Conservation (phyloP, 768 basidiomycete genomes). For the Lactarius evosmus region DNA sequence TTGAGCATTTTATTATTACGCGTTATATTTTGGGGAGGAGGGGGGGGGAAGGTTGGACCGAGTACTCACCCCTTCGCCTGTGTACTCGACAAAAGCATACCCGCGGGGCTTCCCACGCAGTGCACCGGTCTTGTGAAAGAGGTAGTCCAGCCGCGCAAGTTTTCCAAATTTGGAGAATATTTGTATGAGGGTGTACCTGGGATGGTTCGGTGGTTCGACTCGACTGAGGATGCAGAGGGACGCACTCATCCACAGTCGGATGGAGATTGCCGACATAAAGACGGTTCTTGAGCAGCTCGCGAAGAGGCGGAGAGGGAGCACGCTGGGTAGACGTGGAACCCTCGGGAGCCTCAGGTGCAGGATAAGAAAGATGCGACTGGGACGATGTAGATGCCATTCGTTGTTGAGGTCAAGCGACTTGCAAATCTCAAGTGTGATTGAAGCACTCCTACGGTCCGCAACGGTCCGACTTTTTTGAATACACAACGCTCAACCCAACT, state of each 20-base stretch:
- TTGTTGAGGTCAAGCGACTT: not conserved
- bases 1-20: conserved; percentile 39
- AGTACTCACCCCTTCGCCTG: conserved; percentile 63
- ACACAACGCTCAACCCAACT: too few relatives aligned
- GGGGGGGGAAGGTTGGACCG: conserved; percentile 11
- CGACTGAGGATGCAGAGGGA: conserved; percentile 9
- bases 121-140: conserved; percentile 91
- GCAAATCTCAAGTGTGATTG: not conserved
- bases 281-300: conserved; percentile 56
- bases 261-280: conserved; percentile 90
- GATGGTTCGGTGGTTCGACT: conserved; percentile 5
- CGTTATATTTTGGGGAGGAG: conserved; percentile 18
- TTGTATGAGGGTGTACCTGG: conserved; percentile 83
- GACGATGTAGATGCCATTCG: conserved; percentile 10
- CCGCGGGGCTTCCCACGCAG: conserved; percentile 91
- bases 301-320: conserved; percentile 26
- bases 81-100: conserved; percentile 91
- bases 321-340: conserved; percentile 24
- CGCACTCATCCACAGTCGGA: conserved; percentile 82
- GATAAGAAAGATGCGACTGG: conserved; percentile 32
- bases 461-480: conserved; percentile 13
- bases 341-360: conserved; percentile 19
- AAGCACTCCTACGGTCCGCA: not conserved
- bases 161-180: conserved; percentile 91
- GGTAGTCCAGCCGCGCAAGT: conserved; percentile 87